Conservation (phyloP, 164 flowering plant species). For the Tetrastigma voinierianum region DNA sequence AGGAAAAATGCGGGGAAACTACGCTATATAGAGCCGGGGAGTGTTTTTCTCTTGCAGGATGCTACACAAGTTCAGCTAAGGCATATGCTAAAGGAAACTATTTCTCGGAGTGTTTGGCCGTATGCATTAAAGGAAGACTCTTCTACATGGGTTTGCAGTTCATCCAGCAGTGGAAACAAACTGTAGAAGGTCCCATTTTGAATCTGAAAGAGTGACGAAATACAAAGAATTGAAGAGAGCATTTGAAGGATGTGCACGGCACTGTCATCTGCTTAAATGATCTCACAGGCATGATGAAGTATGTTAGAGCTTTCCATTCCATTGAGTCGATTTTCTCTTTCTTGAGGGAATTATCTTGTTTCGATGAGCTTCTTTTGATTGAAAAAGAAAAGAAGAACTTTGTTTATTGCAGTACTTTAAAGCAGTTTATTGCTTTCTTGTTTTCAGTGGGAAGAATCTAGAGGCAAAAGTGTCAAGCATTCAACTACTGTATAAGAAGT, state of each 20-base stretch:
- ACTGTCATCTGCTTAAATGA: constrained; percentile 28
- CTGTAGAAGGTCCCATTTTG: constrained; percentile 1
- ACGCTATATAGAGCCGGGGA: constrained; percentile 44
- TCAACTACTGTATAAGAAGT: no score
- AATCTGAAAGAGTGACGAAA: constrained; percentile 12
- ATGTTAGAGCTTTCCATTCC: constrained; percentile 30
- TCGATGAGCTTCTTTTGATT: constrained; percentile 48
- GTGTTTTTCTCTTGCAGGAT: constrained; percentile 36
- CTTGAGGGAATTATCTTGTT: constrained; percentile 27
- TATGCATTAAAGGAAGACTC: constrained; percentile 28
- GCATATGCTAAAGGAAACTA: constrained; percentile 34
- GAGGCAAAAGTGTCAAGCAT: no score
- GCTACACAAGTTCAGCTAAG: constrained; percentile 39
- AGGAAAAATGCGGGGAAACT: constrained; percentile 36
- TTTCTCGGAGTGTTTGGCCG: constrained; percentile 34
- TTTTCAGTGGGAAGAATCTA: no score
- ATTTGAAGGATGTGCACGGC: constrained; percentile 30
- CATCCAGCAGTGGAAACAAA: constrained; percentile 33
- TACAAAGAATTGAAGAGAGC: constrained; percentile 19
- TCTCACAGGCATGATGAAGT: constrained; percentile 31
- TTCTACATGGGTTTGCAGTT: constrained; percentile 38
- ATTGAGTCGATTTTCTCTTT: constrained; percentile 23
- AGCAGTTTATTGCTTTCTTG: not conserved
- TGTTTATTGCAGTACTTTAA: constrained; percentile 52
- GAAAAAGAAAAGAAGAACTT: constrained; percentile 57